Conservation (phyloP, 83 land plant genomes). For the Diphasiastrum complanatum region DNA sequence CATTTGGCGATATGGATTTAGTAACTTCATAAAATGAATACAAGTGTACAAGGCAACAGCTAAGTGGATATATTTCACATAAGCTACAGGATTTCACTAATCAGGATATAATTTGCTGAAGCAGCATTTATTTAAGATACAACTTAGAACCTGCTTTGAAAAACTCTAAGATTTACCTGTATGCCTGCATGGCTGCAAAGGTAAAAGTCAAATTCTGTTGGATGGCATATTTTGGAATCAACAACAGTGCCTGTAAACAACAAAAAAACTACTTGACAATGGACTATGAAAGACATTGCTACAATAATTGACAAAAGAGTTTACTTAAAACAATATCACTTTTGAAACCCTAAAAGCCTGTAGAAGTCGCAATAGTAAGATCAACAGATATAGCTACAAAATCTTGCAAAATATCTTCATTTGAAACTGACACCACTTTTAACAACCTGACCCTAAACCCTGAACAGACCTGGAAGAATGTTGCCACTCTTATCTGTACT, state of each 20-base stretch:
- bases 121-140: neutral
- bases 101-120: neutral
- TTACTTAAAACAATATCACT: too few species aligned
- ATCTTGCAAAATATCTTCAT: too few species aligned
- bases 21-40: neutral
- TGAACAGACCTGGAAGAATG: constrained; percentile 84
- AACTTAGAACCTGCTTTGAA: neutral
- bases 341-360: too few species aligned
- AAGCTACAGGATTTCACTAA: neutral
- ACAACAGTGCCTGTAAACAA: constrained; percentile 30
- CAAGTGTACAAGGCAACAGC: constrained; percentile 7
- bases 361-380: too few species aligned
- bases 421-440: too few species aligned
- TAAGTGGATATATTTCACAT: too few species aligned
- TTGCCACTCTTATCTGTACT: constrained; percentile 84
- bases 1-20: too few species aligned
- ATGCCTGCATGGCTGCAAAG: constrained; percentile 36
- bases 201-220: constrained; percentile 30
- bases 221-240: constrained; percentile 33
- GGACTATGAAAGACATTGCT: too few species aligned
- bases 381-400: too few species aligned
- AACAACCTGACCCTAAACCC: too few species aligned
- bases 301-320: too few species aligned
- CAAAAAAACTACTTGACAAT: constrained; percentile 21
- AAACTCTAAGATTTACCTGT: constrained; percentile 4